These are phyloP conservation scores for Oryza nivara DNA, from an alignment of 176 grass and related monocot species.

Conservation along the genomic window DNA sequence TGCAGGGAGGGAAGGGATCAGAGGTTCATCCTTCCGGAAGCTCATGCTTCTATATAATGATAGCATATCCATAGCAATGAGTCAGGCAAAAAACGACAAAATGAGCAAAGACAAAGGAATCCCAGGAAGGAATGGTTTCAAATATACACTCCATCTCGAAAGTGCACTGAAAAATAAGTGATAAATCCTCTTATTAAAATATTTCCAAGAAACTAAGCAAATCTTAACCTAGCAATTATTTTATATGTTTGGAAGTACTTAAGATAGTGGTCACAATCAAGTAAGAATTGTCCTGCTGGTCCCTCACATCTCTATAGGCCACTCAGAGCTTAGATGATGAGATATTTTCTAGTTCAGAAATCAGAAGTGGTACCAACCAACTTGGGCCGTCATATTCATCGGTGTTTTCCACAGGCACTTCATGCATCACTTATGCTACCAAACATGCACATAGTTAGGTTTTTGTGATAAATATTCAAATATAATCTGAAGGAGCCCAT, in stretches of 20 bases:
- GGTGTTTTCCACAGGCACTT: conserved; percentile 13
- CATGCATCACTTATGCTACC: conserved; percentile 30
- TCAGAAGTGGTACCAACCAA: conserved; percentile 26
- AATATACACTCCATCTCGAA: conserved; percentile 25
- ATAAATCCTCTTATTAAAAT: conserved; percentile 14
- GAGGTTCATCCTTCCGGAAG: conserved; percentile 16
- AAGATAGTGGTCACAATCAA: conserved; percentile 23
- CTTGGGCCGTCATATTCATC: conserved; percentile 41
- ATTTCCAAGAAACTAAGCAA: conserved; percentile 25
- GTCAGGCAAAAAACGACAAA: conserved; percentile 24
- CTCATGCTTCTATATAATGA: conserved; percentile 27
- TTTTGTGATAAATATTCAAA: conserved; percentile 29
- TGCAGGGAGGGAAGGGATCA: not conserved
- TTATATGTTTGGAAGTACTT: conserved; percentile 9
- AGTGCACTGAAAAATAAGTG: conserved; percentile 2
- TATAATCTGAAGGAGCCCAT: conserved; percentile 1
- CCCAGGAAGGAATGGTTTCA: conserved; percentile 5
- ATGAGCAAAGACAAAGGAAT: conserved; percentile 23
- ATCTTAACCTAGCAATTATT: conserved; percentile 29
- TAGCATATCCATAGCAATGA: not conserved
- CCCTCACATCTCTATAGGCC: conserved; percentile 22
- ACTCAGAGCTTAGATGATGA: conserved; percentile 20
- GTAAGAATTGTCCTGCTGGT: conserved; percentile 26
- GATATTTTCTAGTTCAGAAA: conserved; percentile 35
- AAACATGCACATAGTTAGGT: conserved; percentile 7